Conservation (phyloP, 768 basidiomycete genomes). For the Tylopilus sp. region DNA sequence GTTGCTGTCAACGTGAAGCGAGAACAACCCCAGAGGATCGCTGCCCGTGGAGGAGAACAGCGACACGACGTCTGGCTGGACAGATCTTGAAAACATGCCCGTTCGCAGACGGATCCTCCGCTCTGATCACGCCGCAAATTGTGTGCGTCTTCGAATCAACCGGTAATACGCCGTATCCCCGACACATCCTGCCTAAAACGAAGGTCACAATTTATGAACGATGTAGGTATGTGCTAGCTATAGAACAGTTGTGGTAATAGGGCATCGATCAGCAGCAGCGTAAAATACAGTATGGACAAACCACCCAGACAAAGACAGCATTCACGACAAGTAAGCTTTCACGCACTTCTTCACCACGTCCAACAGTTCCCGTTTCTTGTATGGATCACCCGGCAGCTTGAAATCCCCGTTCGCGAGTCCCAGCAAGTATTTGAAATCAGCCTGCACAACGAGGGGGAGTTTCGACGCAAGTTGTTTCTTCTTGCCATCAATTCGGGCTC, state of each 20-base stretch:
- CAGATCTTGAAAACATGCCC: slow-evolving; percentile 49
- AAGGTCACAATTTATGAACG: too few species aligned
- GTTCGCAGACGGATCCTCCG: slow-evolving; percentile 15
- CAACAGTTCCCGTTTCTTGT: slow-evolving; percentile 52
- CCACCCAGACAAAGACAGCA: neutral
- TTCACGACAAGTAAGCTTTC: slow-evolving; percentile 23
- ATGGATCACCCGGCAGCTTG: slow-evolving; percentile 50
- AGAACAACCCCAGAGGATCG: slow-evolving; percentile 59
- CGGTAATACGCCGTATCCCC: neutral
- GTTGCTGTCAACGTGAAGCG: slow-evolving; percentile 41
- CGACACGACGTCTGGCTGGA: slow-evolving; percentile 65
- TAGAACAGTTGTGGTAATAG: neutral
- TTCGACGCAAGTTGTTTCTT: slow-evolving; percentile 46
- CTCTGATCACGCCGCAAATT: slow-evolving; percentile 17
- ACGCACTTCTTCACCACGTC: slow-evolving; percentile 48
- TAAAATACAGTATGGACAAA: slow-evolving; percentile 12
- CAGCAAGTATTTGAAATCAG: slow-evolving; percentile 83
- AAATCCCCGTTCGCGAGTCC: slow-evolving; percentile 54
- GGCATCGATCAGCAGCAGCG: neutral
- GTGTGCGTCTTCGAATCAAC: slow-evolving; percentile 10
- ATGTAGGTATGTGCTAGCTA: slow-evolving; percentile 10
- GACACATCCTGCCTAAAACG: neutral
- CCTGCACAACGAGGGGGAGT: slow-evolving; percentile 79
- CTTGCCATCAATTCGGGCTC: slow-evolving; percentile 67
- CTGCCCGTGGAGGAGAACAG: slow-evolving; percentile 72